phyloP scores from a whole-genome alignment of 371 early-diverging fungal species.

The Coemansia sp. region DNA sequence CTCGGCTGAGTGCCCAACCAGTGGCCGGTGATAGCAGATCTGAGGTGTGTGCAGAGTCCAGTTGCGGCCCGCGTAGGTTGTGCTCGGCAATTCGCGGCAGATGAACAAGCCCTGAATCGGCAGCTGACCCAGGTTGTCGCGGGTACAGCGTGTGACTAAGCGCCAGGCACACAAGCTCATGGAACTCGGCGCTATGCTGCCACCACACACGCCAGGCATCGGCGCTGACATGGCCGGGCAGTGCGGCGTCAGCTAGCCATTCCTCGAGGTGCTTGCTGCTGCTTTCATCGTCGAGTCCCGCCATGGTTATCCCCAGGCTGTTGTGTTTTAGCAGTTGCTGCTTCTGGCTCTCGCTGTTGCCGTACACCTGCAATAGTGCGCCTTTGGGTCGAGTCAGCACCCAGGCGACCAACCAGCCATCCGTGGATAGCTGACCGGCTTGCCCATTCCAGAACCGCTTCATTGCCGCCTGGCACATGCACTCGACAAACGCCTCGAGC shows the following conservation, averaged over 20 bases:
- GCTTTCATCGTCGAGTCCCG: not conserved
- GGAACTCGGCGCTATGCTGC: constrained; percentile 11
- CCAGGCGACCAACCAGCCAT: constrained; percentile 23
- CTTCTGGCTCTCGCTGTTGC: not conserved
- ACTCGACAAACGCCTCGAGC: constrained; percentile 6
- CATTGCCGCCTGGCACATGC: constrained; percentile 12
- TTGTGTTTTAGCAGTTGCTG: constrained; percentile 8
- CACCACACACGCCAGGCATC: constrained; percentile 34
- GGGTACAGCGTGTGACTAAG: constrained; percentile 7
- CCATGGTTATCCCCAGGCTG: constrained; percentile 12
- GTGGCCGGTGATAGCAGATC: constrained; percentile 15
- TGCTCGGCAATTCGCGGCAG: constrained; percentile 8
- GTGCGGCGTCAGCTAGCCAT: constrained; percentile 9
- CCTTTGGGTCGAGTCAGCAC: constrained; percentile 8
- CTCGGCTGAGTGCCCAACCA: constrained; percentile 24
- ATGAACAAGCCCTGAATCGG: not conserved
- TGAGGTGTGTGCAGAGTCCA: not conserved
- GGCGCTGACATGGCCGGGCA: not conserved
- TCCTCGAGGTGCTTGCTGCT: not conserved
- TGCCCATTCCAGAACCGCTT: constrained; percentile 17
- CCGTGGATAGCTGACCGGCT: not conserved
- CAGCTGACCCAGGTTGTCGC: not conserved
- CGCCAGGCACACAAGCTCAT: constrained; percentile 26
- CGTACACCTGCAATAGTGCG: constrained; percentile 5
- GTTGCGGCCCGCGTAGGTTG: constrained; percentile 11